Percentiles rank a stretch among this genome's conserved stretches.
These are phyloP conservation scores for Anthoceros angustus DNA, from an alignment of 225 moss, liverwort and hornwort genomes.

Conservation along the genomic window DNA sequence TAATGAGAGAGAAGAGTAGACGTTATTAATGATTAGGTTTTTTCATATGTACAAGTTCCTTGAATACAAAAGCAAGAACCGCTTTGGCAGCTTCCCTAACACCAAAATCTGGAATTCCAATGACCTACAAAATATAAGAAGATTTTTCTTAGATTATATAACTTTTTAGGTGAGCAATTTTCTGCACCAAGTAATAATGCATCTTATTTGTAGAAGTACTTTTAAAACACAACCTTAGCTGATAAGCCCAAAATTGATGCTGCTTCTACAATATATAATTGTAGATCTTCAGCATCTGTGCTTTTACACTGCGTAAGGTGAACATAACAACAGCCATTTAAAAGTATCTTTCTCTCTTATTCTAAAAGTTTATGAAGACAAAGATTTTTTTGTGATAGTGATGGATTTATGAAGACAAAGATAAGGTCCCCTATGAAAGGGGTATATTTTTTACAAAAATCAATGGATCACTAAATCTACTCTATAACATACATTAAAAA, in stretches of 20 bases:
- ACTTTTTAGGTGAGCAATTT: no score
- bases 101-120: constrained; percentile 37
- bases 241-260: constrained; percentile 55
- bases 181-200: no score
- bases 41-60: constrained; percentile 54
- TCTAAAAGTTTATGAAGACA: neutral
- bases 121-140: constrained; percentile 12
- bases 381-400: neutral
- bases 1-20: no score
- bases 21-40: constrained; percentile 11
- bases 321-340: no score
- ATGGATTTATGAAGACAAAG: no score
- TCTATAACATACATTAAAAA: neutral
- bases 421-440: no score
- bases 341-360: no score
- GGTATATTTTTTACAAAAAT: neutral
- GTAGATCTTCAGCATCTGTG: constrained; percentile 36
- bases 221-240: constrained; percentile 30
- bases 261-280: constrained; percentile 44
- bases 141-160: neutral
- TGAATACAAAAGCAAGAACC: constrained; percentile 39
- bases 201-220: neutral
- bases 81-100: constrained; percentile 37
- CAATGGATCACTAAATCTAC: neutral
- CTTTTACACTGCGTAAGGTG: constrained; percentile 56